Evolutionary conservation across 768 basidiomycete species (phyloP), one percentile per base, ranked within the genome.

Genomic region (Cyclocybe cylindracea): DNA sequence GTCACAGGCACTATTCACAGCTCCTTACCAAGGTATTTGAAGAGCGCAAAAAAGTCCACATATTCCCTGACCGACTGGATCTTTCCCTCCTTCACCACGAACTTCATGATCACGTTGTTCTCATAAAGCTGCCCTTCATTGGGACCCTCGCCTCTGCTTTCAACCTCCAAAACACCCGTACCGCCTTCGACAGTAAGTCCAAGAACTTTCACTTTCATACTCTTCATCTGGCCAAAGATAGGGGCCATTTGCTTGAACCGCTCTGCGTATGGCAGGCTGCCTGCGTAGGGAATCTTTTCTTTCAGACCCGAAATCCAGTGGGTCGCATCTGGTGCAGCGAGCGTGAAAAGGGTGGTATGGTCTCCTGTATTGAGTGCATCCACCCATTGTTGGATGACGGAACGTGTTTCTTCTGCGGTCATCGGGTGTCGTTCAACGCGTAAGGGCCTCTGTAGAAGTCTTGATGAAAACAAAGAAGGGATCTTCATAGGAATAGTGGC

Each of bases 291-390:
- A 10, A 53, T 48, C 5, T 48, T 48, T 7, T 32, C 40, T 14
- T 53, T 36, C 18, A 41, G 43, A 7, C 55, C 55, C 10, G 10
- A 16, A 4, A 56, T 39, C 50, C 50, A 56, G 46, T 47, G 49
- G 14, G 46, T 52, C 18, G 55, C 47, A 10, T 48, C 39, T 10
- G 46, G 50, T 0, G 46, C 7, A 5, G 50, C 55, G n/a, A 56
- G 37, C 2, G 46, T 36, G 14, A 48, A 38, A 2, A 48, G 39
- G 5, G 48, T 45, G 33, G 51, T 47, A 44, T 49, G 46, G 10
- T 44, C 46, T 2, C 19, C 13, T 3, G 43, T 44, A n/a, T 38
- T 32, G 24, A 56, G 41, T 10, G 39, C 39, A 10, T 33, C 44
- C 11, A 46, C 10, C 55, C 55, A 56, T 41, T 56, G 38, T 24